Evolutionary conservation across 2,329 filamentous ascomycete species (phyloP), one percentile per base, ranked within the genome.

Genomic region (Aspergillus sp.): DNA sequence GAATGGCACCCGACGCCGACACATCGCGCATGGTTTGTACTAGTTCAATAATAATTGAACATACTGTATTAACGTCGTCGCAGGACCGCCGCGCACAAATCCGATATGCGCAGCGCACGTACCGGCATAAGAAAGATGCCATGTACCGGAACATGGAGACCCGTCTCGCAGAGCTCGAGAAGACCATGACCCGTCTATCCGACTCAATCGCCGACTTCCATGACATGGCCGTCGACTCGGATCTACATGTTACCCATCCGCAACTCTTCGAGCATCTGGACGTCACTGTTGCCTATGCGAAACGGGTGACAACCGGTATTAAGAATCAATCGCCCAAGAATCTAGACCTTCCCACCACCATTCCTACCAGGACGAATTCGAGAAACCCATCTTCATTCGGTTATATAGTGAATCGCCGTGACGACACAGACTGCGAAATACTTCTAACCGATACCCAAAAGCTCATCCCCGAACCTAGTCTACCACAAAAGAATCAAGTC

Each of bases 111-210:
- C 91, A 96, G 72, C 81, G 91, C 64, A 90, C 90, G 2, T 96
- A 96, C 68, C 85, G 91, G 5, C 85, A 89, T 68, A 86, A 91
- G 50, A 96, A 96, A 74, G 91, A 96, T 69, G 88, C 83, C 22
- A 88, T 89, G 12, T 91, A 96, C 56, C 82, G 85, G 20, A 85
- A 84, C 2, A 79, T 96, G 9, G 87, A 92, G 68, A 81, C 83
- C 57, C 82, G 86, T 60, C 89, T 93, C 30, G 78, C 86, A 55
- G 82, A 85, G 30, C 82, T 95, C 18, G 83, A 87, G 56, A 79
- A 81, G 9, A 84, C 82, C 20, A 88, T 92, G 58, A 82, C 88
- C 54, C 83, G 88, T 63, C 90, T 95, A 85, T 87, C 85, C 72
- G 85, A 81, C 50, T 83, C 85, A 0, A 91, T 96, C 63, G 77